A percentile compares a stretch with the other conserved stretches of the same genome.
phyloP scores from a whole-genome alignment of 768 basidiomycete species.

The Auricularia auricula-judae region DNA sequence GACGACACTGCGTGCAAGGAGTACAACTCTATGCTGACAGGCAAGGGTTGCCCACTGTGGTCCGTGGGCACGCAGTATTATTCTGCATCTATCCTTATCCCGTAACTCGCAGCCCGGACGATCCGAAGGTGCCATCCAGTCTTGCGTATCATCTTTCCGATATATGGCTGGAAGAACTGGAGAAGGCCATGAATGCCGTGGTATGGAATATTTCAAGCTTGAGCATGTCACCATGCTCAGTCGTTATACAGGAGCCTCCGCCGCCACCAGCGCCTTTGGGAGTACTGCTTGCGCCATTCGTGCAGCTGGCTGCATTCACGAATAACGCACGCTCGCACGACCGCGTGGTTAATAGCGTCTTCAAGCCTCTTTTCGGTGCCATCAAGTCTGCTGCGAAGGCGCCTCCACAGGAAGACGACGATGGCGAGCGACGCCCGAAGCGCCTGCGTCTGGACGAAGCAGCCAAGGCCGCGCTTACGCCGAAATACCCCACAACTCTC shows the following conservation, averaged over 20 bases:
- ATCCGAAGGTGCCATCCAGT: slow-evolving; percentile 64
- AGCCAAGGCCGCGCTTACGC: slow-evolving; percentile 15
- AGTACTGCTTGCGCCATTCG: slow-evolving; percentile 56
- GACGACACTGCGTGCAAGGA: slow-evolving; percentile 37
- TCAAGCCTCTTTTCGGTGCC: slow-evolving; percentile 56
- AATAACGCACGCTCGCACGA: slow-evolving; percentile 53
- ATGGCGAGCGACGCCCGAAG: slow-evolving; percentile 29
- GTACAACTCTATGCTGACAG: slow-evolving; percentile 58
- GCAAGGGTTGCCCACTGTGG: slow-evolving; percentile 76
- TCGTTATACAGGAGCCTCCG: slow-evolving; percentile 19
- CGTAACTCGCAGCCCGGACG: slow-evolving; percentile 39
- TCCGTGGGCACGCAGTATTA: slow-evolving; percentile 23
- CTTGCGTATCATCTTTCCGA: slow-evolving; percentile 82
- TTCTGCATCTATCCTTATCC: neutral
- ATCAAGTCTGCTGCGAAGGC: slow-evolving; percentile 23
- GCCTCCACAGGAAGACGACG: slow-evolving; percentile 16
- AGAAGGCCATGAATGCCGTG: slow-evolving; percentile 31
- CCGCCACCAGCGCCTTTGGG: slow-evolving; percentile 36
- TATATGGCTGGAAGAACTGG: slow-evolving; percentile 81
- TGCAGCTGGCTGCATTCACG: slow-evolving; percentile 59
- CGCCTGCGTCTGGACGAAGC: slow-evolving; percentile 36
- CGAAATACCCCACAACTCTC: slow-evolving; percentile 34
- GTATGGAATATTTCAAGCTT: neutral
- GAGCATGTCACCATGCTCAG: slow-evolving; percentile 17
- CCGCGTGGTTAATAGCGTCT: slow-evolving; percentile 56